Conservation (phyloP, 352 stramenopile species). For the Globisporangium spiculum region DNA sequence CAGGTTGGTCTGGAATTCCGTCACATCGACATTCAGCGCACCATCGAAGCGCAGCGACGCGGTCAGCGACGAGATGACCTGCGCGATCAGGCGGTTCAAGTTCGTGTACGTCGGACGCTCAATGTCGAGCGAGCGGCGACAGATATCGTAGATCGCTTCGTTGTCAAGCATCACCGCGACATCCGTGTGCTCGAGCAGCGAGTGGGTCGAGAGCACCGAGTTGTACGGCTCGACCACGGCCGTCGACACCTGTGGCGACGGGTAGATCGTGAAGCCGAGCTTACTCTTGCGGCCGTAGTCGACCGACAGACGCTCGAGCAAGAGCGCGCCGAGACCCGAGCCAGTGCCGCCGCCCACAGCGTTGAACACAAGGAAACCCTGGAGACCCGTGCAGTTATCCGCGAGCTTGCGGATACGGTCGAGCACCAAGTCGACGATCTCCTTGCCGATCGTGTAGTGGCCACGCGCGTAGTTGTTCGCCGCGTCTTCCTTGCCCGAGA, state of each 20-base stretch:
- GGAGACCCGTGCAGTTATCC: conserved; percentile 96
- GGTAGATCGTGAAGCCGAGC: conserved; percentile 97
- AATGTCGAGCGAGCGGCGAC: conserved; percentile 96
- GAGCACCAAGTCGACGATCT: conserved; percentile 97
- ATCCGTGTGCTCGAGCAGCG: conserved; percentile 97
- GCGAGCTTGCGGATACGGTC: conserved; percentile 97
- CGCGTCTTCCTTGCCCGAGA: conserved; percentile 97
- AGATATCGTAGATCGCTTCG: conserved; percentile 99
- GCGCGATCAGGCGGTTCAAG: conserved; percentile 97
- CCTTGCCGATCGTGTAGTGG: conserved; percentile 94
- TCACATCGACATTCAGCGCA: conserved; percentile 98
- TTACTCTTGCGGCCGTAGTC: conserved; percentile 99
- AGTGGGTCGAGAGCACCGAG: conserved; percentile 96
- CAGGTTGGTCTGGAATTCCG: conserved; percentile 99
- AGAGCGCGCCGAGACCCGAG: conserved; percentile 95
- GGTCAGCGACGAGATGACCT: conserved; percentile 98
- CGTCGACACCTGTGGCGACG: conserved; percentile 94
- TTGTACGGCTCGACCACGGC: conserved; percentile 99
- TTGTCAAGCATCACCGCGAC: conserved; percentile 98
- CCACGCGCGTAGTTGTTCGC: conserved; percentile 92
- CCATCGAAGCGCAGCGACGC: conserved; percentile 98
- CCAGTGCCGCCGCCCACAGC: conserved; percentile 96
- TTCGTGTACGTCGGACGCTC: conserved; percentile 99
- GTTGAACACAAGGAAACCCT: conserved; percentile 99
- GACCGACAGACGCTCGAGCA: conserved; percentile 96